A percentile compares a stretch with the other conserved stretches of the same genome.
phyloP scores from a whole-genome alignment of 2,329 filamentous ascomycete species.

The Aspergillus alliaceus region DNA sequence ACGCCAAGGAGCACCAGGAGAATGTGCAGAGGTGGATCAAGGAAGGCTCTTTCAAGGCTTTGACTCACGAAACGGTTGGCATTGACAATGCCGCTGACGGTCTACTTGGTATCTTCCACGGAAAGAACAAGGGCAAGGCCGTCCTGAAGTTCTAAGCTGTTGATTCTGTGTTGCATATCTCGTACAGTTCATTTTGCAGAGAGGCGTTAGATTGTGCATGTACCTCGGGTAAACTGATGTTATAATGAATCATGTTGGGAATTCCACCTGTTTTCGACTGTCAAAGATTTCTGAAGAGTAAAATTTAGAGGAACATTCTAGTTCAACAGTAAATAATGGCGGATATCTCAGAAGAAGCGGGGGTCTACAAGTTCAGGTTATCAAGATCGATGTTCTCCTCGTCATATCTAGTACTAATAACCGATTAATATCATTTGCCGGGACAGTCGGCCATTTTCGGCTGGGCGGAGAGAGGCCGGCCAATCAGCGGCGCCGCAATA shows the following conservation, averaged over 20 bases:
- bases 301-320: too few species aligned
- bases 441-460: conserved; percentile 40
- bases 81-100: conserved; percentile 76
- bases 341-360: too few species aligned
- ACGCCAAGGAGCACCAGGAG: conserved; percentile 70
- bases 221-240: conserved; percentile 1
- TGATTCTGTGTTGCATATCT: not conserved
- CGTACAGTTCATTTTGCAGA: conserved; percentile 12
- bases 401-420: too few species aligned
- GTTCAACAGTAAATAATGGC: too few species aligned
- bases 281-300: too few species aligned
- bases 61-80: conserved; percentile 67
- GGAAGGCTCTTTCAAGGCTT: conserved; percentile 72
- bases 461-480: conserved; percentile 33
- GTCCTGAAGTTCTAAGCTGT: conserved; percentile 64
- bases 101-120: conserved; percentile 71
- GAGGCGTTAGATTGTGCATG: not conserved
- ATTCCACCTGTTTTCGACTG: too few species aligned
- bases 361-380: too few species aligned
- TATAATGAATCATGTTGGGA: not conserved
- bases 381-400: too few species aligned
- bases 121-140: conserved; percentile 85
- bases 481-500: conserved; percentile 38
- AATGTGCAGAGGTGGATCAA: conserved; percentile 73
- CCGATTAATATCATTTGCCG: too few species aligned